These are phyloP conservation scores for Zarea fungicola DNA, from an alignment of 2,329 filamentous ascomycete genomes.

Conservation along the genomic window DNA sequence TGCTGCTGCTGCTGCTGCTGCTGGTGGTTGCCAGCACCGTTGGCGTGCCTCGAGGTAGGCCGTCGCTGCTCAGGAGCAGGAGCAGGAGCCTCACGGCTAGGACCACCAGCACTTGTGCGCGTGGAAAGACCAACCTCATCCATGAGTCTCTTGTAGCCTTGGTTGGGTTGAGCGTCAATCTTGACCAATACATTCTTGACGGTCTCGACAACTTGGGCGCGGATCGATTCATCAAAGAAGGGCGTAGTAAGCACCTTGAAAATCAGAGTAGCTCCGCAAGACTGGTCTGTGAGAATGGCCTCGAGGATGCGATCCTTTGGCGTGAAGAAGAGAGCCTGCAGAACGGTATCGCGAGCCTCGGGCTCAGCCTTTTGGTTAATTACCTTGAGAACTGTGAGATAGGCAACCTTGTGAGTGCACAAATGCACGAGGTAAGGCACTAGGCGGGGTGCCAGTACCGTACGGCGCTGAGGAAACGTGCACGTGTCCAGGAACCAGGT, in stretches of 20 bases:
- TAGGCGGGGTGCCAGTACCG: conserved; percentile 83
- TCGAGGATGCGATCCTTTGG: conserved; percentile 81
- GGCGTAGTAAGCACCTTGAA: conserved; percentile 98
- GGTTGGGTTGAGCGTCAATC: conserved; percentile 87
- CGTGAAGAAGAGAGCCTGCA: conserved; percentile 90
- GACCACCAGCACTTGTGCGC: conserved; percentile 39
- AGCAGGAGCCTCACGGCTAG: conserved; percentile 38
- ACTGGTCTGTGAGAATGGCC: conserved; percentile 84
- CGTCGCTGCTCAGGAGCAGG: conserved; percentile 39
- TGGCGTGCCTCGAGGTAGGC: conserved; percentile 46
- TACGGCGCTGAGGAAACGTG: conserved; percentile 86
- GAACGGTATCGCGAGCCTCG: conserved; percentile 83
- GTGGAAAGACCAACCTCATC: conserved; percentile 92
- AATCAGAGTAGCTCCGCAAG: conserved; percentile 89
- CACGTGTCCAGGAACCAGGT: conserved; percentile 99
- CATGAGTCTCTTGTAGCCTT: conserved; percentile 98
- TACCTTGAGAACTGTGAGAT: conserved; percentile 93
- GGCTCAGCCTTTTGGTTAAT: conserved; percentile 96
- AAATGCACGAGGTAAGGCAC: conserved; percentile 91
- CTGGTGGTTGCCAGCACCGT: conserved; percentile 32
- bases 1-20: conserved; percentile 34
- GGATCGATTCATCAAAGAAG: conserved; percentile 91
- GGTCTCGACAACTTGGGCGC: conserved; percentile 82
- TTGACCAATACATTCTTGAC: conserved; percentile 83
- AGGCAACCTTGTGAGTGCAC: conserved; percentile 97